Conservation (phyloP, 805 yeast genomes). For the Monosporozyma aerobia region DNA sequence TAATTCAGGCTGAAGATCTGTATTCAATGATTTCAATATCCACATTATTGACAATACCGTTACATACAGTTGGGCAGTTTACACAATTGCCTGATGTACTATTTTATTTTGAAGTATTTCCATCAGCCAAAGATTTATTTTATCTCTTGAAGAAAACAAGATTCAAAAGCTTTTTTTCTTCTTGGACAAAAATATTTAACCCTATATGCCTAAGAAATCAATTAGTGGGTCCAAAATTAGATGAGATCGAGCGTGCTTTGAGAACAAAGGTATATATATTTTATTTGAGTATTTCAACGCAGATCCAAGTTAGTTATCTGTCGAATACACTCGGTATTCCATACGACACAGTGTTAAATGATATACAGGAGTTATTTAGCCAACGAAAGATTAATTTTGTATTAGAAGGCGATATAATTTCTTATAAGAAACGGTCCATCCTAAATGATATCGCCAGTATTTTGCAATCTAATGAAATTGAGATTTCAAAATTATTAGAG, state of each 20-base stretch:
- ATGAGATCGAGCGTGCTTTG: slow-evolving; percentile 12
- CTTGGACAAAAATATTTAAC: slow-evolving; percentile 18
- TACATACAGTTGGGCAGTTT: slow-evolving; percentile 23
- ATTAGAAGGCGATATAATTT: slow-evolving; percentile 10
- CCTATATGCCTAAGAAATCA: slow-evolving; percentile 10
- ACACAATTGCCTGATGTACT: slow-evolving; percentile 12
- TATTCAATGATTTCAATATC: slow-evolving; percentile 19
- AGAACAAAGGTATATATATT: slow-evolving; percentile 23
- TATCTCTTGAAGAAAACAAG: slow-evolving; percentile 16
- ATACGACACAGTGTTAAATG: slow-evolving; percentile 10
- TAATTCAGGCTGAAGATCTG: slow-evolving; percentile 16
- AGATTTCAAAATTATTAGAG: slow-evolving; percentile 1
- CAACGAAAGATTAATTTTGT: slow-evolving; percentile 8
- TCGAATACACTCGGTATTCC: slow-evolving; percentile 18
- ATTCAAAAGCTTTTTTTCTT: slow-evolving; percentile 17
- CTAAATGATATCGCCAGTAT: slow-evolving; percentile 6
- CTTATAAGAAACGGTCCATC: neutral
- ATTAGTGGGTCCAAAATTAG: slow-evolving; percentile 17
- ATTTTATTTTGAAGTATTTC: slow-evolving; percentile 9
- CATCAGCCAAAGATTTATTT: slow-evolving; percentile 11
- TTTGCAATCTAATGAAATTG: slow-evolving; percentile 1
- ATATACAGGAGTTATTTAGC: slow-evolving; percentile 12
- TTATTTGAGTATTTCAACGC: slow-evolving; percentile 20
- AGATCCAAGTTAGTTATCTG: slow-evolving; percentile 18
- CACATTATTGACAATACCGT: slow-evolving; percentile 18